These are phyloP conservation scores for Lactarius indigo DNA, from an alignment of 768 basidiomycete genomes.

Conservation along the genomic window DNA sequence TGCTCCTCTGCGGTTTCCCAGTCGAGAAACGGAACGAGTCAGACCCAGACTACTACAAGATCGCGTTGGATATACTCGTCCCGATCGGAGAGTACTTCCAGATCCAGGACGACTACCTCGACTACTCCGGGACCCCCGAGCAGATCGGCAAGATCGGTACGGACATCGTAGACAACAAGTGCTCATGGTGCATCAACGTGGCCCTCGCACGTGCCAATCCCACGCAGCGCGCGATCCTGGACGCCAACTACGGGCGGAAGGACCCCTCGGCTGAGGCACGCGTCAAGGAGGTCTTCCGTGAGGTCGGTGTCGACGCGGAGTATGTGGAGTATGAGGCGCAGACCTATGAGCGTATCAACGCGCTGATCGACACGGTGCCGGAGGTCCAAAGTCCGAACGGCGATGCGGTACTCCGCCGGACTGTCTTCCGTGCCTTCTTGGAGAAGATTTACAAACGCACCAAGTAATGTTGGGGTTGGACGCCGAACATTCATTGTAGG, in stretches of 20 bases:
- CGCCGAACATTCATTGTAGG: neutral
- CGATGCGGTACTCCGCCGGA: conserved; percentile 46
- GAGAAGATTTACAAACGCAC: conserved; percentile 74
- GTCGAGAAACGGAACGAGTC: conserved; percentile 42
- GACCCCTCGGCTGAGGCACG: conserved; percentile 50
- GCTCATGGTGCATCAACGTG: conserved; percentile 92
- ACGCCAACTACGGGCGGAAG: conserved; percentile 65
- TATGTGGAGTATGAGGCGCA: conserved; percentile 80
- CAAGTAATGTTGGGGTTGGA: conserved; percentile 35
- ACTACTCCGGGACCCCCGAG: conserved; percentile 86
- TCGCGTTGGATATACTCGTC: conserved; percentile 77
- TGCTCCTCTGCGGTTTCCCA: conserved; percentile 71
- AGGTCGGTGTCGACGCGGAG: conserved; percentile 58
- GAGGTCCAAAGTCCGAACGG: conserved; percentile 41
- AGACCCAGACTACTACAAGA: conserved; percentile 60
- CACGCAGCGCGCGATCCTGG: conserved; percentile 54
- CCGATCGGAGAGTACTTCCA: conserved; percentile 98
- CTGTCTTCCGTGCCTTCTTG: conserved; percentile 83
- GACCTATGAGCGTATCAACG: conserved; percentile 61
- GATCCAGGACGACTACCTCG: conserved; percentile 95
- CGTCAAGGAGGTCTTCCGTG: conserved; percentile 70
- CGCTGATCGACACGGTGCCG: conserved; percentile 68
- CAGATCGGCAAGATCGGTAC: conserved; percentile 96
- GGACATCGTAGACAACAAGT: conserved; percentile 98
- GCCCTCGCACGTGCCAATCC: conserved; percentile 60